Percentiles rank a stretch among this genome's conserved stretches.
Conservation (phyloP, 177 flowering plant genomes). For the Vitis hybrid region DNA sequence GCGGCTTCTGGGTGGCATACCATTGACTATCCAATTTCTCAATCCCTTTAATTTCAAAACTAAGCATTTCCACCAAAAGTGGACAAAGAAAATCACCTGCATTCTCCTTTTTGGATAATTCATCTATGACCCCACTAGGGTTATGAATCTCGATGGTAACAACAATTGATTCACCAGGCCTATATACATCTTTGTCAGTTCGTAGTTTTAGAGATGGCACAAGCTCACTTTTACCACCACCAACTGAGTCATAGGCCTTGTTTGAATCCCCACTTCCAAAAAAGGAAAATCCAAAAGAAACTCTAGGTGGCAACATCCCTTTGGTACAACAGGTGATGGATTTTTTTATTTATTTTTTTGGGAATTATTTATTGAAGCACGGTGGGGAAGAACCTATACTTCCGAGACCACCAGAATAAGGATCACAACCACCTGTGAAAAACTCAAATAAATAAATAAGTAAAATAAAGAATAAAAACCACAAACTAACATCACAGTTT, state of each 20-base stretch:
- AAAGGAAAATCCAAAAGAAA: conserved; percentile 49
- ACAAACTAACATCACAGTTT: too few relatives aligned
- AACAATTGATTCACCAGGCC: conserved; percentile 75
- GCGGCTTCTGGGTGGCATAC: conserved; percentile 69
- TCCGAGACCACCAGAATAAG: too few relatives aligned
- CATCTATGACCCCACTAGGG: conserved; percentile 10
- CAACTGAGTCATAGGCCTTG: conserved; percentile 16
- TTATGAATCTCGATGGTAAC: conserved; percentile 57
- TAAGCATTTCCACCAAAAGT: conserved; percentile 61
- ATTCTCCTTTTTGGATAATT: conserved; percentile 5
- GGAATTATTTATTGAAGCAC: too few relatives aligned
- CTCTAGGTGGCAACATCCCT: conserved; percentile 43
- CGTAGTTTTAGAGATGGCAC: conserved; percentile 50
- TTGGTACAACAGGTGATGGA: too few relatives aligned
- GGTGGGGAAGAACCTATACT: too few relatives aligned
- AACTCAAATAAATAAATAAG: too few relatives aligned
- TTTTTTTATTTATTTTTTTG: too few relatives aligned
- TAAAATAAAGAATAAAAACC: too few relatives aligned
- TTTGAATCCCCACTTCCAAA: conserved; percentile 42
- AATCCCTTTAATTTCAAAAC: conserved; percentile 79
- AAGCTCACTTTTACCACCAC: conserved; percentile 12
- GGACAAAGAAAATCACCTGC: conserved; percentile 24
- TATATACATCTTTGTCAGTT: conserved; percentile 76
- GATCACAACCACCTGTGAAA: too few relatives aligned
- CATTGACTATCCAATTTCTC: conserved; percentile 92